phyloP scores from a whole-genome alignment of 805 yeast genomes.

The Wickerhamomyces canadensis region DNA sequence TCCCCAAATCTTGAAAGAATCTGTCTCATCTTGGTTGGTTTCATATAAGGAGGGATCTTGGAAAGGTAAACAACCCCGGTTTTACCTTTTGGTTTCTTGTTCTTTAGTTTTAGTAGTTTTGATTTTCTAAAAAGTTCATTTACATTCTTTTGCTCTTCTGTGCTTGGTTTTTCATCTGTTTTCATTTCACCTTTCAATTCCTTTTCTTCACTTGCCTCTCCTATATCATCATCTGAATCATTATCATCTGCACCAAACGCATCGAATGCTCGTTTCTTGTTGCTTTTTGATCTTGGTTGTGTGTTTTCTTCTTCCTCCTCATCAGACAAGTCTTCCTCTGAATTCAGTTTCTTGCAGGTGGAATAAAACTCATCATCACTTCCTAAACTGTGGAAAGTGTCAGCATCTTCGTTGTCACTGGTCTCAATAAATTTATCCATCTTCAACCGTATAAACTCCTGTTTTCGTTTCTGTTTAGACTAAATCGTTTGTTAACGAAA shows the following conservation, averaged over 20 bases:
- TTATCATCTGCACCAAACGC: slow-evolving; percentile 18
- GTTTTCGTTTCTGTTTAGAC: not conserved
- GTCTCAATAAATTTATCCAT: slow-evolving; percentile 20
- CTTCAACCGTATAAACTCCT: not conserved
- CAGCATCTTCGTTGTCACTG: slow-evolving; percentile 15
- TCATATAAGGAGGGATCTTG: slow-evolving; percentile 93
- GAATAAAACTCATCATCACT: slow-evolving; percentile 14
- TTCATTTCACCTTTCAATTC: slow-evolving; percentile 16
- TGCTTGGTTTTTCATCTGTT: slow-evolving; percentile 7
- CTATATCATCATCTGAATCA: slow-evolving; percentile 13
- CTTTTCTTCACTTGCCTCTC: slow-evolving; percentile 17
- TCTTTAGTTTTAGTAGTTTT: slow-evolving; percentile 51
- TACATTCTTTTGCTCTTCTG: slow-evolving; percentile 23
- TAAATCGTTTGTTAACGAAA: not conserved
- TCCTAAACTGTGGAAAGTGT: slow-evolving; percentile 7
- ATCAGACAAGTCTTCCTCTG: not conserved
- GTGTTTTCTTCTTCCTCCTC: not conserved
- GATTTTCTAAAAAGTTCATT: slow-evolving; percentile 48
- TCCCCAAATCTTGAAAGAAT: slow-evolving; percentile 78
- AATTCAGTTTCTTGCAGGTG: slow-evolving; percentile 7
- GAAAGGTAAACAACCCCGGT: slow-evolving; percentile 95
- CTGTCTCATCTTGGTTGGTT: slow-evolving; percentile 84
- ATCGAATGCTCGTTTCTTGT: slow-evolving; percentile 4
- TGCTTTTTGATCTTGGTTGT: not conserved
- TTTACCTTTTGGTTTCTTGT: slow-evolving; percentile 48